Conservation (phyloP, 2,329 filamentous ascomycete species). For the Trichoderma gracile region DNA sequence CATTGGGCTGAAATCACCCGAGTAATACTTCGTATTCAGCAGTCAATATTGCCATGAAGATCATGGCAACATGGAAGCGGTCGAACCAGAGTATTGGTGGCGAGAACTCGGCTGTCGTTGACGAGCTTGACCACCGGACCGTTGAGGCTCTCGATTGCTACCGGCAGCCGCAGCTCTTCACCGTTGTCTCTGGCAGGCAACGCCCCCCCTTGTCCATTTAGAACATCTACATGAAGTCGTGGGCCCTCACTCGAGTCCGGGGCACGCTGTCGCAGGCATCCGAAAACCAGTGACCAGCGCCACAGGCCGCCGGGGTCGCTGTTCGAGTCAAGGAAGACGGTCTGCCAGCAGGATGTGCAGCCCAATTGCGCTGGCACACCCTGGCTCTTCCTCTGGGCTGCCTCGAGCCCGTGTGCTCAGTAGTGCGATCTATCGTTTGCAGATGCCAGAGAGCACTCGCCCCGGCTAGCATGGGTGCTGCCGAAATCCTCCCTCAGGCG, state of each 20-base stretch:
- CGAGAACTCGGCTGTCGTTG: constrained; percentile 14
- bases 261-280: constrained; percentile 18
- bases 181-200: background rate
- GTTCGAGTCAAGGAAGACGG: constrained; percentile 19
- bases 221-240: constrained; percentile 7
- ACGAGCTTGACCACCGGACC: background rate
- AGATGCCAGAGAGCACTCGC: constrained; percentile 21
- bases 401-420: constrained; percentile 6
- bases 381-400: background rate
- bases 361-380: background rate
- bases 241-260: constrained; percentile 21
- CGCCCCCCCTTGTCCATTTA: constrained; percentile 4
- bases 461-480: constrained; percentile 25
- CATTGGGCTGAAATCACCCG: background rate
- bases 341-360: constrained; percentile 2
- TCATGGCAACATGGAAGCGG: constrained; percentile 1
- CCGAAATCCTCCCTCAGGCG: constrained; percentile 26
- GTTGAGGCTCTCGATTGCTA: constrained; percentile 5
- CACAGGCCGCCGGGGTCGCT: constrained; percentile 18
- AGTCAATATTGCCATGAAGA: background rate
- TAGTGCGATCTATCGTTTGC: constrained; percentile 25
- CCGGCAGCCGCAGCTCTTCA: background rate
- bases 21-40: background rate
- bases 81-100: constrained; percentile 18
- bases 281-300: constrained; percentile 23